Evolutionary conservation across 1,284 basidiomycete species (phyloP), one percentile per base, ranked within the genome.

Genomic region (Heimioporus punctisporus): DNA sequence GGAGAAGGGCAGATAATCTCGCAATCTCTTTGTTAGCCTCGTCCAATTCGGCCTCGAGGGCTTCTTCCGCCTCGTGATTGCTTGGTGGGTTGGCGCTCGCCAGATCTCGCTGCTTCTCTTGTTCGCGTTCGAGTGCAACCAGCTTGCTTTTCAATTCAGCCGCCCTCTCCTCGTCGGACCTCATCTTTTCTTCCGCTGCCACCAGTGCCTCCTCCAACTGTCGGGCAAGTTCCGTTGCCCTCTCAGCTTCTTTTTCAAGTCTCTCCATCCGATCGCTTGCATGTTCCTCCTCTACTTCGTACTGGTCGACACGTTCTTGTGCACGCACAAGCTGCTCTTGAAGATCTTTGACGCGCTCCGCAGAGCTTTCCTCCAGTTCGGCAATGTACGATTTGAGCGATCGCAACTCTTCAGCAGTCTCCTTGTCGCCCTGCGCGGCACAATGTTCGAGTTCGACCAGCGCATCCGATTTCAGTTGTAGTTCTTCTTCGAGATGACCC

Each of bases 11-110:
- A 48, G 83, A 84, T 45, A 97, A 75, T 21, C 85, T 81, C 0
- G 87, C 90, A 55, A 95, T 90, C 68, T 95, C 92, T 63, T 78
- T 84, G 65, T 92, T 81, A 0, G 94, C 93, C 2, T 85, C 82
- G 57, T 93, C 89, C 25, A 96, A 80, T 58, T 95, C 90, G 8
- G 79, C 77, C 67, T 95, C 91, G 42, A 96, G 75, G 0, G 77
- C 80, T 56, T 80, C 76, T 54, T 88, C 85, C 19, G 79, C 74
- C 41, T 87, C 84, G 25, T 76, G 75, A 40, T 81, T 76, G 25
- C 62, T 48, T 61, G 80, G 61, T 55, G 63, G 46, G 73, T 74
- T 30, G 69, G 66, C 34, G 64, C 64, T 68, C 21, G 76, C 72
- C 50, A 72, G 62, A 51, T 73, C 73, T 41, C 64, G 76, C 56